Evolutionary conservation across 495 filamentous ascomycete species (phyloP).

Genomic region (Penicillium arizonense): DNA sequence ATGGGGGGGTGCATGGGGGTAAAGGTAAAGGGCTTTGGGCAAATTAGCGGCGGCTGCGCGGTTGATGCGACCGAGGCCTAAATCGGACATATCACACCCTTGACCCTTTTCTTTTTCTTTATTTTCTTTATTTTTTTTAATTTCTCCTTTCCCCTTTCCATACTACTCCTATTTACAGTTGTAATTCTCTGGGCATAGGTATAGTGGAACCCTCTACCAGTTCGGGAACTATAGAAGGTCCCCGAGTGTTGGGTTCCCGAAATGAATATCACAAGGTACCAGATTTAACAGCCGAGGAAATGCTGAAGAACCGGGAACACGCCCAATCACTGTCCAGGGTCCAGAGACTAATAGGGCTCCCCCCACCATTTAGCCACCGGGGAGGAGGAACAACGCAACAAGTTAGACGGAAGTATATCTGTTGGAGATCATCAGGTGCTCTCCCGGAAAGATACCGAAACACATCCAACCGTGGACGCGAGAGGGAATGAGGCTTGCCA

Average conservation of each 20-base stretch:
- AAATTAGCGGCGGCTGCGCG: slow-evolving; percentile 29
- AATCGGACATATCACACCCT: slow-evolving; percentile 28
- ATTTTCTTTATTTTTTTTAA: background rate
- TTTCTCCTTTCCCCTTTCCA: too few species aligned
- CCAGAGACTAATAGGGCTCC: background rate
- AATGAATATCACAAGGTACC: slow-evolving; percentile 1
- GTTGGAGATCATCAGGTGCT: slow-evolving; percentile 2
- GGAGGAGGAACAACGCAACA: background rate
- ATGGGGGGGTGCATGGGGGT: background rate
- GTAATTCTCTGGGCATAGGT: too few species aligned
- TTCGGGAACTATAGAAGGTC: background rate
- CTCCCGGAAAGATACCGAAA: slow-evolving; percentile 3
- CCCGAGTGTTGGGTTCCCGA: background rate
- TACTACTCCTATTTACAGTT: too few species aligned
- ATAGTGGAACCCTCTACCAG: background rate
- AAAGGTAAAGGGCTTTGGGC: background rate
- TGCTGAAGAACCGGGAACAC: background rate
- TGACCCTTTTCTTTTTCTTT: background rate
- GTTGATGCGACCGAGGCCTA: slow-evolving; percentile 18
- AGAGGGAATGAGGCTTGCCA: slow-evolving; percentile 2
- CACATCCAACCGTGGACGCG: background rate
- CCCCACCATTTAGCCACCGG: background rate
- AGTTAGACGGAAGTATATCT: slow-evolving; percentile 1
- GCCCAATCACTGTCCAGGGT: background rate
- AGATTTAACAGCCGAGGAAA: background rate